phyloP scores from a whole-genome alignment of 768 basidiomycete species.

The Auricularia sp. region DNA sequence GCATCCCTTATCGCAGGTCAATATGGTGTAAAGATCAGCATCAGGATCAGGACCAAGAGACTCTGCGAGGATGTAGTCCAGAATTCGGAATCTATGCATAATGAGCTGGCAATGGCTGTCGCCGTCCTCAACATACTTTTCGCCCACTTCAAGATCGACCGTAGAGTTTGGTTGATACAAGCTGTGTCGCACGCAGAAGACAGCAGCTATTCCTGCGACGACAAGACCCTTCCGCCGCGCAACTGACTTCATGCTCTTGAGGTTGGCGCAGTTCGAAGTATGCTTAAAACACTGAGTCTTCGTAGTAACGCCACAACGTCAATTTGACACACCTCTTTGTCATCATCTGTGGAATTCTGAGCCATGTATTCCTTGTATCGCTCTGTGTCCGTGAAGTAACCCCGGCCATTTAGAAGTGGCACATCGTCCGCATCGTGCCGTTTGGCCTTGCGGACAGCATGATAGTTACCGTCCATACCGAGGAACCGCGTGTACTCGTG shows the following conservation, averaged over 20 bases:
- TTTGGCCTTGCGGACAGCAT: background rate
- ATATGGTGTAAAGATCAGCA: background rate
- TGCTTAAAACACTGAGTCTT: background rate
- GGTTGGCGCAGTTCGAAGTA: conserved; percentile 15
- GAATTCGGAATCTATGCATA: conserved; percentile 2
- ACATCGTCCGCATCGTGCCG: background rate
- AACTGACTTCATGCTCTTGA: conserved; percentile 16
- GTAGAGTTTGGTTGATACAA: background rate
- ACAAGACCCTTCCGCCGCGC: conserved; percentile 16
- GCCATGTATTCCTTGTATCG: background rate
- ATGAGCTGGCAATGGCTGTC: no score
- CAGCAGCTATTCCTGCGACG: conserved; percentile 14
- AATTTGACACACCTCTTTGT: background rate
- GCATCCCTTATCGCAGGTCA: conserved; percentile 13
- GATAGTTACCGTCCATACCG: background rate
- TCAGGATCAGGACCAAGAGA: conserved; percentile 1
- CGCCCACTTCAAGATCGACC: background rate
- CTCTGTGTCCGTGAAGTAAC: background rate
- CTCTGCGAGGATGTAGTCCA: conserved; percentile 1
- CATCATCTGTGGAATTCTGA: background rate
- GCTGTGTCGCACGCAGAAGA: conserved; percentile 11
- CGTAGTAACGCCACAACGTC: background rate
- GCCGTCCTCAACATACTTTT: background rate
- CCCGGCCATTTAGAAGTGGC: background rate
- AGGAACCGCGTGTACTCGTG: background rate